Base-by-base conservation (phyloP, 805 yeast species). In the Metschnikowia gelsemii region DNA sequence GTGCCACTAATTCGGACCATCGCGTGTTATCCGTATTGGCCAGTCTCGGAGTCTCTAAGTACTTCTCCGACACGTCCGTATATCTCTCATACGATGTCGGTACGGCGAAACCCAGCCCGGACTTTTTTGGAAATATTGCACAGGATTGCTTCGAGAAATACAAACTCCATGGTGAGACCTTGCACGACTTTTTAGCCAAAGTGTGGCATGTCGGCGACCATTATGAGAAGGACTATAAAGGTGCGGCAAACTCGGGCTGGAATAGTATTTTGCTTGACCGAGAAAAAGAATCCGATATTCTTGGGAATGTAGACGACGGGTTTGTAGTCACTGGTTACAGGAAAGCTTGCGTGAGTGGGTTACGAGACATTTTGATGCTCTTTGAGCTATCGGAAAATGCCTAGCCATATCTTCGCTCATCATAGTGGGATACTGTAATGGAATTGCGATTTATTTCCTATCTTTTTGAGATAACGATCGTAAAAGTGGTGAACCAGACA, bases 171-270 rank as follows among this genome's bases (percentile, higher is more conserved):
- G 32, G 31, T 5, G 27, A n/a, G 6, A 35, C 26, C 12, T 37
- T 42, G 48, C 30, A 46, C 13, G 32, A 30, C 17, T 52, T 39
- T 25, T 45, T 51, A 45, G 55, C 44, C 24, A 33, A 42, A 40
- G 29, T 68, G 35, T 82, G 85, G 86, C 91, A 84, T 56, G 62
- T 82, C 35, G 91, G 91, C 0, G 90, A 84, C 54, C 79, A 75
- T 48, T 57, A 68, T 26, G 61, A 60, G 6, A 76, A 78, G 37
- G 91, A 84, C 55, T 64, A 75, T 41, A 52, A 64, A 11, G 84
- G 80, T 2, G 68, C 82, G 0, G 57, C 64, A 13, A 57, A 59
- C 19, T 71, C 82, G 1, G 89, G 89, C 0, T 76, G 87, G 78
- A 78, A 76, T 39, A 79, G 83, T 4, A 62, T 84, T 0, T 59